These are phyloP conservation scores for Calamus simplicifolius DNA, from an alignment of 176 grass and related monocot genomes.

Conservation along the genomic window DNA sequence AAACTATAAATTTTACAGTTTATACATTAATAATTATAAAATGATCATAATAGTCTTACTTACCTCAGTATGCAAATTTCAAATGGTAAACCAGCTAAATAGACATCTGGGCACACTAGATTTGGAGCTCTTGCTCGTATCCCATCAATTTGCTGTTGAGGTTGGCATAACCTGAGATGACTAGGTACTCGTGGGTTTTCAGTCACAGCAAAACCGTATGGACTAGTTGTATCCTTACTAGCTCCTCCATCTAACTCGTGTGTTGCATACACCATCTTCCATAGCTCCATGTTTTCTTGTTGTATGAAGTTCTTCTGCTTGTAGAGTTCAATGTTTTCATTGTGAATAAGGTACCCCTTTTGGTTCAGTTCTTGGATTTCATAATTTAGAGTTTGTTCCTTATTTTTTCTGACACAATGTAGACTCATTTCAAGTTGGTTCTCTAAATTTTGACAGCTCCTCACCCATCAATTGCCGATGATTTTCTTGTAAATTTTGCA, in stretches of 20 bases:
- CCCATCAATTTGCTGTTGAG: not conserved
- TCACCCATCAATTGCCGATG: constrained; percentile 29
- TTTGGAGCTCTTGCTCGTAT: not conserved
- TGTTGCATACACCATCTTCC: not conserved
- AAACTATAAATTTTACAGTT: no score
- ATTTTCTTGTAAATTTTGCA: constrained; percentile 4
- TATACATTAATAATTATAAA: no score
- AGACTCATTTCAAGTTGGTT: constrained; percentile 35
- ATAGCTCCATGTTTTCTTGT: constrained; percentile 7
- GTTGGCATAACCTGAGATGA: constrained; percentile 1
- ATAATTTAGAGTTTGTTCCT: constrained; percentile 23
- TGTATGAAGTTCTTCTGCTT: constrained; percentile 7
- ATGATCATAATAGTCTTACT: no score
- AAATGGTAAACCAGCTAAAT: no score
- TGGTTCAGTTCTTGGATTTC: constrained; percentile 23
- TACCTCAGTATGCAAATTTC: no score
- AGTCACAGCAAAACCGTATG: not conserved
- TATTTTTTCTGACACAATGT: constrained; percentile 22
- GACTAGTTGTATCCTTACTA: not conserved
- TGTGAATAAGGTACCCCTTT: constrained; percentile 24
- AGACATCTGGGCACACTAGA: no score
- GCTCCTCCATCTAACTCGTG: no score
- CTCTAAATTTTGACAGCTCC: constrained; percentile 34
- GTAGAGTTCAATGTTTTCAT: constrained; percentile 23
- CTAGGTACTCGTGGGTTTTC: not conserved